Evolutionary conservation across 2,329 filamentous ascomycete genomes (phyloP), one percentile per base, ranked within the genome.

Genomic region (Boeremia lycopersici): DNA sequence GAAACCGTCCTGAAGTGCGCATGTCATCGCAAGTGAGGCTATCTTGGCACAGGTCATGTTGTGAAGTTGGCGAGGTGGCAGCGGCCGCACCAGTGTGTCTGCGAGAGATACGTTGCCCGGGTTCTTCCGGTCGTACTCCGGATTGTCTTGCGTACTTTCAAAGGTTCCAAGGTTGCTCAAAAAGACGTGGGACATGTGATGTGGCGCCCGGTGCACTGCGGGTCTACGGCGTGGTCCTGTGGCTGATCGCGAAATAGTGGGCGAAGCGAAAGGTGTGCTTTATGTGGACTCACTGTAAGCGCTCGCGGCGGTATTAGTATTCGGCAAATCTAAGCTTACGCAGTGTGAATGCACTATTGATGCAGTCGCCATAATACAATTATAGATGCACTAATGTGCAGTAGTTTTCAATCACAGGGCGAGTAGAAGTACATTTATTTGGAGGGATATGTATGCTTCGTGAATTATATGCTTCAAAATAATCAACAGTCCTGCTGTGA

Each of bases 401-500:
- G 35, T 39, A 42, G 9, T 33, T 23, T 6, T 34, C 8, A 13
- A 39, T 51, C 46, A 55, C 52, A 46, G 8, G 46, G 52, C 35
- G 19, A 42, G 26, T 49, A 50, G 42, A 47, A 10, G 9, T 35
- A 8, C 6, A 4, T 12, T 8, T 17, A 7, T 13, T 30, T 26
- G 23, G 35, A 28, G 33, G 36, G 7, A 33, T 30, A 19, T 43
- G 45, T 43, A 48, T 35, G 34, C 23, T 49, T 49, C 35, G 23
- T 55, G 31, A 44, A 56, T 47, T 52, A 59, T 55, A 17, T 48
- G 53, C 35, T 38, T 47, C 15, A 28, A 40, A 60, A 60, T 57
- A 35, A 65, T 71, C 70, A 73, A 73, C 71, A 74, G 71, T 71
- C 71, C 70, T 68, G 71, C 71, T 74, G 71, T 67, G 61, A 68